Evolutionary conservation across 257 asterid species (phyloP), one percentile per base, ranked within the genome.

Genomic region (Lavandula angustifolia): DNA sequence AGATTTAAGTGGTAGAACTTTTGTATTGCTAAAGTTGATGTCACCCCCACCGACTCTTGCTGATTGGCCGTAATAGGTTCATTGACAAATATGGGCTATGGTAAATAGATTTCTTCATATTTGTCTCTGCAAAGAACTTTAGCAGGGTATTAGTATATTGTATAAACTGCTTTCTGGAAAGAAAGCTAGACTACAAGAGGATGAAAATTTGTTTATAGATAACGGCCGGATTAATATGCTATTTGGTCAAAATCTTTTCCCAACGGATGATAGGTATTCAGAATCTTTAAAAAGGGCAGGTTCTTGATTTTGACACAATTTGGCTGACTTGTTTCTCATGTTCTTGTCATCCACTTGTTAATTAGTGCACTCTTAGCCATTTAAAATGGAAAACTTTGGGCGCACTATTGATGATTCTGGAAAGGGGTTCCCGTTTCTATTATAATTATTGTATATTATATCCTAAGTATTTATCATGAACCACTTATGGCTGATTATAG

Each of bases 261-360:
- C 50, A 59, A 32, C 63, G 54, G 62, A 42, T 34, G 57, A 50
- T 60, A 44, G 60, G 67, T 71, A 33, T 43, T 50, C n/a, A 40
- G 69, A 73, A 58, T 46, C 3, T 31, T 46, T 29, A 38, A 54
- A 56, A 62, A 38, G 59, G 62, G 55, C 33, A 31, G 72, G 66
- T 35, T 60, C 71, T 60, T 48, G 67, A 54, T 61, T 46, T 54
- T 4, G 62, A 40, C 62, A 48, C 48, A 41, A 22, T 53, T 32
- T 67, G 61, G 70, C 58, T 44, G 54, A 33, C 33, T 31, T 16
- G n/a, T 33, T 37, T 59, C 57, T 31, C 2, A 54, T 63, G 27
- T 47, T 63, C 67, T 37, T 67, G 32, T 67, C 73, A 77, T 69
- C 74, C 79, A 69, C 76, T 77, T 69, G 71, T 67, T 55, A 7